Evolutionary conservation across 2,329 filamentous ascomycete species (phyloP).

Genomic region (Arthroderma sp.): DNA sequence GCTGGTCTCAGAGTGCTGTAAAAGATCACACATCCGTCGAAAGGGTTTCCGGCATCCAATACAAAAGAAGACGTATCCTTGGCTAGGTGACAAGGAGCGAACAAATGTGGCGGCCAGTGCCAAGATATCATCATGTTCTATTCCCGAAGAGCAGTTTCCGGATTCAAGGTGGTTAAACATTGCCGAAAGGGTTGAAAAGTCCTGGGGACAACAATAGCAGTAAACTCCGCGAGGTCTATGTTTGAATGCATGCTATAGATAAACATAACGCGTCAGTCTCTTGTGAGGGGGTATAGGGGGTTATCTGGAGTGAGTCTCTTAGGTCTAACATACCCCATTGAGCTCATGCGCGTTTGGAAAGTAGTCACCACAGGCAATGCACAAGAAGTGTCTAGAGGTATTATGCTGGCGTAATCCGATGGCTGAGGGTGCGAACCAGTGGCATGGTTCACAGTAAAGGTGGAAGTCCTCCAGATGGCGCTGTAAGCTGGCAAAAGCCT

Average conservation of each 20-base stretch:
- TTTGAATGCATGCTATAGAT: slow-evolving; percentile 12
- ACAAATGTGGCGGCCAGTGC: slow-evolving; percentile 10
- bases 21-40: slow-evolving; percentile 15
- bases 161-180: slow-evolving; percentile 19
- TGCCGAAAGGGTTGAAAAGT: slow-evolving; percentile 14
- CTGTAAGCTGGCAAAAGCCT: slow-evolving; percentile 13
- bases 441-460: slow-evolving; percentile 16
- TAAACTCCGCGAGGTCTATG: slow-evolving; percentile 14
- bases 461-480: slow-evolving; percentile 14
- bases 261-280: background rate
- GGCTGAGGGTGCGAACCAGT: slow-evolving; percentile 16
- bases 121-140: slow-evolving; percentile 10
- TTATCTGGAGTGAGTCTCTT: background rate
- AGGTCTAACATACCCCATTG: slow-evolving; percentile 12
- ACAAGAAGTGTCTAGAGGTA: slow-evolving; percentile 14
- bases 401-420: slow-evolving; percentile 15
- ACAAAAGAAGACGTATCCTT: slow-evolving; percentile 12
- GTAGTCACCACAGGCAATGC: slow-evolving; percentile 15
- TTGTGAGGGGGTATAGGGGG: background rate
- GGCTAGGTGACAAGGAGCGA: background rate
- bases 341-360: slow-evolving; percentile 16
- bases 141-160: slow-evolving; percentile 14
- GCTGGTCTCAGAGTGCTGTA: slow-evolving; percentile 17
- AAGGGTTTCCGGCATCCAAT: slow-evolving; percentile 13
- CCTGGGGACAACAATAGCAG: slow-evolving; percentile 15